phyloP scores from a whole-genome alignment of 768 basidiomycete genomes.

The Amanita brunnescens region DNA sequence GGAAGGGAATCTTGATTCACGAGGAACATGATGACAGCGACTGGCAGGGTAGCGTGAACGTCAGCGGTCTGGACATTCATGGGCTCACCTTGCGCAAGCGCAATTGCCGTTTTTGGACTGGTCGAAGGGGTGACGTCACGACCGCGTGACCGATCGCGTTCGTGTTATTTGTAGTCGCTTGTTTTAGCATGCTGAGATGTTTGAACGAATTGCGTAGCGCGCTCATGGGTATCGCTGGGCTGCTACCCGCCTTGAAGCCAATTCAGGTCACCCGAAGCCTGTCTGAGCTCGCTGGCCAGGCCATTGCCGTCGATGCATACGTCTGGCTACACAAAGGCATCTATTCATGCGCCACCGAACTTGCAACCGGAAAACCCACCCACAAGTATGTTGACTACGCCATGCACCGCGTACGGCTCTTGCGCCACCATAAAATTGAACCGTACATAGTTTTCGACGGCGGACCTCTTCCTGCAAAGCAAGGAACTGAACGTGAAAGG shows the following conservation, averaged over 20 bases:
- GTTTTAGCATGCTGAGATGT: background rate
- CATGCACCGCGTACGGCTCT: constrained; percentile 83
- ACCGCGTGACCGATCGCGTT: constrained; percentile 8
- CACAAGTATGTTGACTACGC: constrained; percentile 95
- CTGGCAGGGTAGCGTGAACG: constrained; percentile 41
- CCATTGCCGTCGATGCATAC: constrained; percentile 90
- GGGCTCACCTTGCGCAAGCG: constrained; percentile 44
- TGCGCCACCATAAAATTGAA: constrained; percentile 75
- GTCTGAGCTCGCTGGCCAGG: constrained; percentile 76
- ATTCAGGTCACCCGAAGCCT: constrained; percentile 76
- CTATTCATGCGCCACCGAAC: constrained; percentile 82
- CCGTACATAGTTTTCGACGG: constrained; percentile 97
- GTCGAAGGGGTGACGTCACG: constrained; percentile 26
- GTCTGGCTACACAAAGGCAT: constrained; percentile 90
- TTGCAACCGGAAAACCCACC: constrained; percentile 79
- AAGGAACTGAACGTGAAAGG: constrained; percentile 77
- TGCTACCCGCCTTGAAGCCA: constrained; percentile 83
- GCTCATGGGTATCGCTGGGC: constrained; percentile 84
- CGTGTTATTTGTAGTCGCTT: constrained; percentile 9
- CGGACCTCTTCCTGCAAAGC: constrained; percentile 91
- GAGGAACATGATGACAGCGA: constrained; percentile 29
- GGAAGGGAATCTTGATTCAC: constrained; percentile 37
- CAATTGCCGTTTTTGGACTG: constrained; percentile 60
- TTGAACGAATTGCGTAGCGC: constrained; percentile 3
- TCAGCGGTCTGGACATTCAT: constrained; percentile 37